Base-by-base conservation (phyloP, 345 rosid genomes). In the Eucalyptus paniculata region DNA sequence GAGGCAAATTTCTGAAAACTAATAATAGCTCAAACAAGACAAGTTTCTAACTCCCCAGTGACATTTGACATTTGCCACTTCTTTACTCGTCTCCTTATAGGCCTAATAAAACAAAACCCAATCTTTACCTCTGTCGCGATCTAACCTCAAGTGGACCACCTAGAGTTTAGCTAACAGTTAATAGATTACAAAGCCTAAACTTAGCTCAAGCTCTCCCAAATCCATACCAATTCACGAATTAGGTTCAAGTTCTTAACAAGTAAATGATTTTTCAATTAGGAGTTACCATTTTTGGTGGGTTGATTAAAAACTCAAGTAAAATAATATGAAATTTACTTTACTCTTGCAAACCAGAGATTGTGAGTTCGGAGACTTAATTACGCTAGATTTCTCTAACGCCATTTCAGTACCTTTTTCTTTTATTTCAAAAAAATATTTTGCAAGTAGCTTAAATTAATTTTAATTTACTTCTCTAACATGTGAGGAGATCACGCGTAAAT, bases 141-240 rank as follows among this genome's bases (percentile, higher is more conserved):
- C 7, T 50, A 50, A 50, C 0, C 3, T 50, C 0, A 6, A 0
- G 19, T 50, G 53, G 0, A 50, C 19, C 0, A 1, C 53, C 0
- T 50, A 6, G 0, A n/a, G 1, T 50, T 50, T 50, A 0, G 19
- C 53, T 50, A 50, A 50, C 15, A 3, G 7, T 0, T 50, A 50
- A 50, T 50, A 0, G 0, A 50, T 50, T 50, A 0, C 3, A 0
- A 50, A 50, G 7, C 3, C 3, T 50, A 50, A 50, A 15, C 0
- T 50, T 50, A 50, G 53, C 7, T 50, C 7, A 0, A 0, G 3
- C 3, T 50, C 19, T 50, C 7, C 1, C 0, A 50, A 50, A 50
- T 1, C 0, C 17, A 50, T 50, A 2, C 7, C 0, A 16, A 6
- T 50, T 50, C 0, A 50, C 0, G 3, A 50, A 0, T 50, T 50